A percentile compares a stretch with the other conserved stretches of the same genome.
Evolutionary conservation across 495 filamentous ascomycete species (phyloP).

Genomic region (Amniculicola lignicola): DNA sequence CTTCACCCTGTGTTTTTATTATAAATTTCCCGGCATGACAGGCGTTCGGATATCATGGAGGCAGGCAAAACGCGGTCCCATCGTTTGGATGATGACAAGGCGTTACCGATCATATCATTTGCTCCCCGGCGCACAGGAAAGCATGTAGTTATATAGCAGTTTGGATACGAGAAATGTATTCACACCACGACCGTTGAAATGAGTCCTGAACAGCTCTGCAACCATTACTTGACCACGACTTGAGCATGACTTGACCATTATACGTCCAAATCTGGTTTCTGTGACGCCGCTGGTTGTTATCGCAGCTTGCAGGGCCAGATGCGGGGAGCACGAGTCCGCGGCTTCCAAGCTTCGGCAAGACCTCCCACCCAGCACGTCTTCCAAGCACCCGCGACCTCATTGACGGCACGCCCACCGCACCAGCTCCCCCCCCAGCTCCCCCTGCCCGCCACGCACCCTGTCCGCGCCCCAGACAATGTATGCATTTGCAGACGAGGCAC

Average conservation of each 20-base stretch:
- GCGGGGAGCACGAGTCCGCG: conserved; percentile 7
- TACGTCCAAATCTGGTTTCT: too few species aligned
- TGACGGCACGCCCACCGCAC: neutral
- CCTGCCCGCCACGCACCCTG: neutral
- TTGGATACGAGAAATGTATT: neutral
- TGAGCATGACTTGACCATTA: too few species aligned
- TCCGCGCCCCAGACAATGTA: conserved; percentile 19
- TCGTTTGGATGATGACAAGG: too few species aligned
- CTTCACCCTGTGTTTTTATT: too few species aligned
- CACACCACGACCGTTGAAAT: too few species aligned
- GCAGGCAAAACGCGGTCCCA: too few species aligned
- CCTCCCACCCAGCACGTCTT: conserved; percentile 24
- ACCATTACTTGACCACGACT: too few species aligned
- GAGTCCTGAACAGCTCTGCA: too few species aligned
- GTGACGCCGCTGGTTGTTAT: too few species aligned
- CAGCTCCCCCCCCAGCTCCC: neutral
- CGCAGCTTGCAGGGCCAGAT: conserved; percentile 1
- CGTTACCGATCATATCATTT: too few species aligned
- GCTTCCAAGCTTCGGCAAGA: conserved; percentile 2
- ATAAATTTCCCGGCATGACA: too few species aligned
- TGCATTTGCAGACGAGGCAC: conserved; percentile 24
- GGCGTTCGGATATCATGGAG: too few species aligned
- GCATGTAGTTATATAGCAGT: conserved; percentile 14
- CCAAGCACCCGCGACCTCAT: conserved; percentile 9
- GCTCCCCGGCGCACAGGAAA: conserved; percentile 1